Conservation (phyloP, 2,329 filamentous ascomycete genomes). For the Clonostachys solani region DNA sequence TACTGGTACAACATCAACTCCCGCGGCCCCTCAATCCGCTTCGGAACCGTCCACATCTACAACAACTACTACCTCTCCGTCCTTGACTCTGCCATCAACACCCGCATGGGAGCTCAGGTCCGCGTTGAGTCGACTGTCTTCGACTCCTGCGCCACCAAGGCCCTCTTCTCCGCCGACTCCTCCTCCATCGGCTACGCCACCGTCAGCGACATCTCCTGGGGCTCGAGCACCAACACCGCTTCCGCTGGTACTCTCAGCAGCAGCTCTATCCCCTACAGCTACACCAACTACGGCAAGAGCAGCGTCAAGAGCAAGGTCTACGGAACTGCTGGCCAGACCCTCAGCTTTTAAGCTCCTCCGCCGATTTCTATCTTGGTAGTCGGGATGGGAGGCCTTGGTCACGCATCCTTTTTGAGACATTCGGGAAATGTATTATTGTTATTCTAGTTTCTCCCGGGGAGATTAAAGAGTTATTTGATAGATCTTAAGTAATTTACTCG, state of each 20-base stretch:
- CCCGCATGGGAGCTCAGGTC: constrained; percentile 41
- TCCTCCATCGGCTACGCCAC: background rate
- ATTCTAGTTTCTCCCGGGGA: too few species aligned
- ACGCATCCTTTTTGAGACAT: too few species aligned
- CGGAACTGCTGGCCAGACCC: background rate
- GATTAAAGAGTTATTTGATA: background rate
- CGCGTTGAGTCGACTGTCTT: constrained; percentile 45
- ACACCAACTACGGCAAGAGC: background rate
- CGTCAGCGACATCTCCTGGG: background rate
- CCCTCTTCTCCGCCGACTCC: constrained; percentile 29
- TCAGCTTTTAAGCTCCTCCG: background rate
- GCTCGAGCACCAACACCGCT: background rate
- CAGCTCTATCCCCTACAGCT: background rate
- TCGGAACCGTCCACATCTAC: constrained; percentile 44
- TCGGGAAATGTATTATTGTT: too few species aligned
- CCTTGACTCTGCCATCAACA: constrained; percentile 42
- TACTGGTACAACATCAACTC: constrained; percentile 40
- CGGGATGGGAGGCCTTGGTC: too few species aligned
- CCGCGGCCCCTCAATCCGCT: constrained; percentile 40
- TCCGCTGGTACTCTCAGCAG: background rate
- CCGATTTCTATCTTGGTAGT: too few species aligned
- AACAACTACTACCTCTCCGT: constrained; percentile 44
- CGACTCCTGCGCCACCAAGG: constrained; percentile 36
- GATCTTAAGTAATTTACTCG: background rate
- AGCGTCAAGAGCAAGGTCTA: background rate